Conservation (phyloP, 1,139 yeast genomes). For the Pichia cactophila region DNA sequence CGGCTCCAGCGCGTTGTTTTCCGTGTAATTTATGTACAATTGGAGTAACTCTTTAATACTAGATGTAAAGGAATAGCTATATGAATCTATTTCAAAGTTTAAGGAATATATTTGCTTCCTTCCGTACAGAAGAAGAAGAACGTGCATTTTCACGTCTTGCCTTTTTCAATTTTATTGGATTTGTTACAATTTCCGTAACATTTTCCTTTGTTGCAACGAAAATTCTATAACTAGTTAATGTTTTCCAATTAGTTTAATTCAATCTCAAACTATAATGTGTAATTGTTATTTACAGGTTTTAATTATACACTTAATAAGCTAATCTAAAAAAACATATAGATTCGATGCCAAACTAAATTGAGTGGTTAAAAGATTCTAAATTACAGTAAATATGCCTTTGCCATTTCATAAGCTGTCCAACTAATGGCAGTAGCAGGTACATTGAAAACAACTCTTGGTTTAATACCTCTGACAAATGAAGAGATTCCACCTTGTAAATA, state of each 20-base stretch:
- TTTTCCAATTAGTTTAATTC: background rate
- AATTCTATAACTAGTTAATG: background rate
- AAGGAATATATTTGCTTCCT: conserved; percentile 71
- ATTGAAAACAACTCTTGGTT: conserved; percentile 86
- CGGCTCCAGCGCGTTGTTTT: too few species aligned
- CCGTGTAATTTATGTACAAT: too few species aligned
- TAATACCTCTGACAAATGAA: conserved; percentile 79
- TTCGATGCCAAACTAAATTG: background rate
- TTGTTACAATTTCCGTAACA: conserved; percentile 70
- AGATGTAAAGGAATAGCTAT: too few species aligned
- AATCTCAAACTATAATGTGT: background rate
- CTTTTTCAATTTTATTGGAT: conserved; percentile 74
- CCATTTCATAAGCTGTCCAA: conserved; percentile 99
- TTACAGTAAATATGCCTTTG: conserved; percentile 54
- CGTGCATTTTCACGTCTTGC: conserved; percentile 69
- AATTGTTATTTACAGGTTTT: background rate
- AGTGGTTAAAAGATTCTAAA: too few species aligned
- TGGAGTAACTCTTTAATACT: too few species aligned
- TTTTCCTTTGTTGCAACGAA: conserved; percentile 75
- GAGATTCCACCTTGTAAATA: conserved; percentile 55
- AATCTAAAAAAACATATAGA: background rate
- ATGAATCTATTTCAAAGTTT: conserved; percentile 20
- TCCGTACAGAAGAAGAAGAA: conserved; percentile 82
- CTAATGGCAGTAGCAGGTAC: conserved; percentile 97
- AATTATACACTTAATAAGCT: background rate